Conservation (phyloP, 192 early-diverging fungal genomes). For the Umbelopsis sp. region DNA sequence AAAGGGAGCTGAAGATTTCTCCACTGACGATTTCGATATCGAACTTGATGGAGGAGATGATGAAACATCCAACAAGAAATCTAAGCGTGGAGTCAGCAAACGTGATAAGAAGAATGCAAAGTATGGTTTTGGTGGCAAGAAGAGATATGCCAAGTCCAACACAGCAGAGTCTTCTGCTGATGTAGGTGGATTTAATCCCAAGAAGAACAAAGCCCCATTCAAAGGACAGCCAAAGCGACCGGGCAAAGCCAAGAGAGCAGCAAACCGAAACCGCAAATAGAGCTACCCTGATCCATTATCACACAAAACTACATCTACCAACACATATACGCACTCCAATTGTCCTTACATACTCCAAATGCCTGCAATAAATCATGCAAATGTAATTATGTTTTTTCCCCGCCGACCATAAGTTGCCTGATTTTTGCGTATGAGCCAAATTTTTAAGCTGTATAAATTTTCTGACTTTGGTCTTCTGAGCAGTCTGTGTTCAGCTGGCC, state of each 20-base stretch:
- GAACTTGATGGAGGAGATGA: conserved; percentile 53
- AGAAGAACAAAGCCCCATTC: conserved; percentile 38
- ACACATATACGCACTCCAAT: not conserved
- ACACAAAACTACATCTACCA: not conserved
- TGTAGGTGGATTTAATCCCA: conserved; percentile 63
- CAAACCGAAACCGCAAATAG: not conserved
- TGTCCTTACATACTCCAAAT: conserved; percentile 13
- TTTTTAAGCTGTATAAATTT: not conserved
- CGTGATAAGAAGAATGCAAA: conserved; percentile 75
- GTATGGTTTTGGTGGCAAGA: conserved; percentile 92
- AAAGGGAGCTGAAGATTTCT: conserved; percentile 46
- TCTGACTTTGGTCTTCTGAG: not conserved
- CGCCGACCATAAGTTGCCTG: not conserved
- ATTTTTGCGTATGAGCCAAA: not conserved
- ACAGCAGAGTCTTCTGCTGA: conserved; percentile 76
- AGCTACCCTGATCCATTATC: not conserved
- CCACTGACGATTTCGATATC: conserved; percentile 72
- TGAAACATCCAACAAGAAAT: conserved; percentile 24
- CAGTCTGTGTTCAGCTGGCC: not conserved
- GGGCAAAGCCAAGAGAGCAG: conserved; percentile 11
- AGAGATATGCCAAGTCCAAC: conserved; percentile 78
- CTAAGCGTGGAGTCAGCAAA: conserved; percentile 50
- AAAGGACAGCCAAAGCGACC: conserved; percentile 8
- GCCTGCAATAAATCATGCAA: conserved; percentile 12
- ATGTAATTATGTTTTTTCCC: conserved; percentile 1